phyloP scores from a whole-genome alignment of 2,329 filamentous ascomycete species.

The Lachnellula cervina region DNA sequence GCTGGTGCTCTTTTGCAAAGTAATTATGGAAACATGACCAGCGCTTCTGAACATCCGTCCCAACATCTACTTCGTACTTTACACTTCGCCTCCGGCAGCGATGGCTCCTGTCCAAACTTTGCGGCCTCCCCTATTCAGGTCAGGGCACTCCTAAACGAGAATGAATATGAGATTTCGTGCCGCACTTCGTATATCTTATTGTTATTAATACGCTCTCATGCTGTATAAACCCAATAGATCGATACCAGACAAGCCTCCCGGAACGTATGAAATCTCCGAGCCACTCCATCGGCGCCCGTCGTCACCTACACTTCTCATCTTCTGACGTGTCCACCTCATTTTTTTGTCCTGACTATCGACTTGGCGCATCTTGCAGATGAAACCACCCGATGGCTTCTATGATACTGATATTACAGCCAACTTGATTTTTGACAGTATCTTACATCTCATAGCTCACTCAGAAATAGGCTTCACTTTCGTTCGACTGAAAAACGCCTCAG shows the following conservation, averaged over 20 bases:
- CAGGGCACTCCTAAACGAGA: too few relatives aligned
- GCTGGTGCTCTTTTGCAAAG: neutral
- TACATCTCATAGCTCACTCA: neutral
- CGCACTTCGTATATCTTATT: neutral
- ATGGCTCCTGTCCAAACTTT: too few relatives aligned
- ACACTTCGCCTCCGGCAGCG: too few relatives aligned
- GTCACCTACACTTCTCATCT: neutral
- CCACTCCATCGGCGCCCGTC: neutral
- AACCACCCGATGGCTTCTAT: neutral
- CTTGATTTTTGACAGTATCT: too few relatives aligned
- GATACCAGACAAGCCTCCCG: neutral
- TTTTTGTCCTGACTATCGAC: neutral
- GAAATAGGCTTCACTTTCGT: neutral
- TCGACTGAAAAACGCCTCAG: neutral
- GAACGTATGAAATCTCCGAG: neutral
- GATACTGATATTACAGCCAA: neutral
- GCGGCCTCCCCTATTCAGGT: too few relatives aligned
- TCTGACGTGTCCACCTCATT: neutral
- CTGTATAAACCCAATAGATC: neutral
- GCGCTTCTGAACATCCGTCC: too few relatives aligned
- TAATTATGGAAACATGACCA: neutral
- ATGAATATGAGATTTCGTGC: too few relatives aligned
- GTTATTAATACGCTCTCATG: neutral
- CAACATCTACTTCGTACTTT: too few relatives aligned
- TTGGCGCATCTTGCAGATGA: neutral